Percentiles rank a stretch among this genome's conserved stretches.
Evolutionary conservation across 352 stramenopile genomes (phyloP).

Genomic region (Phytopythium chamaehyphon): DNA sequence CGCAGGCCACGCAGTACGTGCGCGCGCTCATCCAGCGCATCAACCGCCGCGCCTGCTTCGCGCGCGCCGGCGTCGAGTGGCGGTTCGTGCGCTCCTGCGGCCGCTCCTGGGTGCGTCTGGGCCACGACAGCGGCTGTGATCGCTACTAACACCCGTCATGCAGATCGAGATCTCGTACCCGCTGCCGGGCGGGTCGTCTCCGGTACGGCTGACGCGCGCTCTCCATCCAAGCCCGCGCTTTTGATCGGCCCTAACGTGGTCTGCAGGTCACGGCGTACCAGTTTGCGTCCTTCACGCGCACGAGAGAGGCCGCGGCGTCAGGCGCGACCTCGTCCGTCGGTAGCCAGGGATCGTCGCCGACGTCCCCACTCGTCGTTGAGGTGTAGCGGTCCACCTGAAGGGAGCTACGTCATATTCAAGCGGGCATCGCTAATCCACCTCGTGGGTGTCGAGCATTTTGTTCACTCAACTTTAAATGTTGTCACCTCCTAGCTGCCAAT

Average conservation of each 20-base stretch:
- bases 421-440: no score
- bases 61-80: constrained; percentile 54
- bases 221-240: no score
- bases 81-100: constrained; percentile 49
- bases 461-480: no score
- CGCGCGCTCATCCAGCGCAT: constrained; percentile 49
- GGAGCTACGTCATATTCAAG: no score
- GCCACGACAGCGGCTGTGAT: not conserved
- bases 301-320: not conserved
- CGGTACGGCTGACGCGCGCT: not conserved
- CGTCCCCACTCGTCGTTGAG: constrained; percentile 5
- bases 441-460: no score
- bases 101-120: constrained; percentile 42
- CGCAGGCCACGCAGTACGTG: constrained; percentile 70
- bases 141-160: not conserved
- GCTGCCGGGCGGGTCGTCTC: not conserved
- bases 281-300: not conserved
- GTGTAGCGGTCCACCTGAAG: not conserved
- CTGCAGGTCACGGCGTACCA: not conserved
- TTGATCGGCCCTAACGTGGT: no score
- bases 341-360: constrained; percentile 2
- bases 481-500: no score
- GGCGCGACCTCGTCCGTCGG: not conserved
- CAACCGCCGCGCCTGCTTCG: constrained; percentile 61
- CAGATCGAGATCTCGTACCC: constrained; percentile 70